phyloP scores from a whole-genome alignment of 495 filamentous ascomycete species.

The Saxophila tyrrhenica region DNA sequence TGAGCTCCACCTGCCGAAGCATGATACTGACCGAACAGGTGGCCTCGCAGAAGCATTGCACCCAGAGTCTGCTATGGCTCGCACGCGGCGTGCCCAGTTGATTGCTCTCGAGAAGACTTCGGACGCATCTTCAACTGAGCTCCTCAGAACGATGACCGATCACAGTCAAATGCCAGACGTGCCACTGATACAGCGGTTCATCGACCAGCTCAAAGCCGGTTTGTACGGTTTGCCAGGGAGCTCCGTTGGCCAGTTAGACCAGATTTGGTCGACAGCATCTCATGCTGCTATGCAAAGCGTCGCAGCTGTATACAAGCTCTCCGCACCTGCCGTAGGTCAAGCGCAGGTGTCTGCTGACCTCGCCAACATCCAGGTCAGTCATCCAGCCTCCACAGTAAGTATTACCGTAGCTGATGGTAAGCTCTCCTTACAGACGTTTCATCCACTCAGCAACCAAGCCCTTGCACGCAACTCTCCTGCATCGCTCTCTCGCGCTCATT shows the following conservation, averaged over 20 bases:
- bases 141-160: not conserved
- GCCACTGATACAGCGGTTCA: constrained; percentile 34
- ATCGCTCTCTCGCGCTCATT: constrained; percentile 1
- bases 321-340: not conserved
- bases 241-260: not conserved
- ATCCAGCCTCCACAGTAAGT: constrained; percentile 29
- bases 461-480: constrained; percentile 29
- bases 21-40: not conserved
- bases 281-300: not conserved
- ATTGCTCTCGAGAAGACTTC: too few species aligned
- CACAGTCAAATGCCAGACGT: constrained; percentile 45
- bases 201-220: constrained; percentile 18
- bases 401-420: constrained; percentile 17
- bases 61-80: constrained; percentile 8
- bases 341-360: constrained; percentile 17
- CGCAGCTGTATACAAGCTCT: not conserved
- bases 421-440: constrained; percentile 41
- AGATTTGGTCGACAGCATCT: not conserved
- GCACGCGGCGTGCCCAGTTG: constrained; percentile 2
- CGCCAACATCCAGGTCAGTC: constrained; percentile 41
- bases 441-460: constrained; percentile 54
- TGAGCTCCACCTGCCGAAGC: constrained; percentile 61
- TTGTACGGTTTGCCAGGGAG: constrained; percentile 5
- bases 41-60: not conserved
- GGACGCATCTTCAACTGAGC: not conserved